A percentile compares a stretch with the other conserved stretches of the same genome.
These are phyloP conservation scores for Auxenochlorella pyrenoidosa DNA, from an alignment of 139 green algal genomes.

Conservation along the genomic window DNA sequence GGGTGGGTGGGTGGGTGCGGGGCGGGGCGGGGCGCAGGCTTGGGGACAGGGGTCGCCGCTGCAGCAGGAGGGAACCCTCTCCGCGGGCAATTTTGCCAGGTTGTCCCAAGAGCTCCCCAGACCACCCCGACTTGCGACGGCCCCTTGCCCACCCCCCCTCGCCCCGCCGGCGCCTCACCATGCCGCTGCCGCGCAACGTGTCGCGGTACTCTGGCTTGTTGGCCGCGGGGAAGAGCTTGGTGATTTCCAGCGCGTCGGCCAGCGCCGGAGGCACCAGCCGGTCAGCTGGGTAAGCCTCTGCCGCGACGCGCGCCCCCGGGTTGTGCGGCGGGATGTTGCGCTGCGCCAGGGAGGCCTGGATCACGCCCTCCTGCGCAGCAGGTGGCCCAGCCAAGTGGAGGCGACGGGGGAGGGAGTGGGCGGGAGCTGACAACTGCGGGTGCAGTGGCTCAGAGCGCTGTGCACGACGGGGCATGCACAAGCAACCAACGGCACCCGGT, in stretches of 20 bases:
- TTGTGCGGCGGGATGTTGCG: constrained; percentile 63
- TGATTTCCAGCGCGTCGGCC: constrained; percentile 39
- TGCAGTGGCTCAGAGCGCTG: too few species aligned
- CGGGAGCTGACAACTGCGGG: too few species aligned
- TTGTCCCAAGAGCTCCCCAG: too few species aligned
- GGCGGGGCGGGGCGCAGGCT: not conserved
- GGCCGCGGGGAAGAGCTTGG: constrained; percentile 44
- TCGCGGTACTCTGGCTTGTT: constrained; percentile 30
- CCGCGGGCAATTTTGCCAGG: too few species aligned
- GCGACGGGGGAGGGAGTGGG: not conserved
- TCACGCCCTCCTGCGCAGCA: constrained; percentile 41
- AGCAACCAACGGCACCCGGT: too few species aligned
- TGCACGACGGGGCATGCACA: too few species aligned
- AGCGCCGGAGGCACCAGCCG: constrained; percentile 38
- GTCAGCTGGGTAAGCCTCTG: constrained; percentile 53
- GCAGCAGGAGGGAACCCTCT: too few species aligned
- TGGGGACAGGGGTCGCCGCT: too few species aligned
- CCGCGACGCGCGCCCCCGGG: constrained; percentile 36
- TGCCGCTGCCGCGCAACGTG: constrained; percentile 2
- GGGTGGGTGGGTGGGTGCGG: too few species aligned
- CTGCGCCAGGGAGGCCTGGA: constrained; percentile 30
- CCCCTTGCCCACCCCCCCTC: too few species aligned
- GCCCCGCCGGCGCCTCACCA: too few species aligned
- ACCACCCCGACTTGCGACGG: too few species aligned
- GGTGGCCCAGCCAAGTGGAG: not conserved